phyloP scores from a whole-genome alignment of 805 yeast genomes.

The Kluyveromyces dobzhanskii region DNA sequence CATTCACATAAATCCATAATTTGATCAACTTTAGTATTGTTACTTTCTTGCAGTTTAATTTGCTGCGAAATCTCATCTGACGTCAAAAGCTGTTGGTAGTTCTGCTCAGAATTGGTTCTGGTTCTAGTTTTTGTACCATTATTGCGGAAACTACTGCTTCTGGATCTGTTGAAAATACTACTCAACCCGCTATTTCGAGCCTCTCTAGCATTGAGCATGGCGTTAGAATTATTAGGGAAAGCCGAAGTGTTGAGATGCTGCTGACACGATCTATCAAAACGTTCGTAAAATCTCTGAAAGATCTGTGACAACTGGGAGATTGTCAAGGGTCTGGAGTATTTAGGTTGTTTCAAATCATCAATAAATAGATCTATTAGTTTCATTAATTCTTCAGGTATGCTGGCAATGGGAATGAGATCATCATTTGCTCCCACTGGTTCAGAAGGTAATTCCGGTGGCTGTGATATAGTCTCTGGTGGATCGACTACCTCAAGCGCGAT shows the following conservation, averaged over 20 bases:
- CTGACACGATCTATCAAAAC: conserved; percentile 25
- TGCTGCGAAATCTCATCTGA: conserved; percentile 26
- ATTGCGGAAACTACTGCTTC: conserved; percentile 20
- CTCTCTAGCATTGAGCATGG: conserved; percentile 23
- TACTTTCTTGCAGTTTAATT: conserved; percentile 18
- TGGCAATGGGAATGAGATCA: conserved; percentile 6
- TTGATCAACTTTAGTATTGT: conserved; percentile 21
- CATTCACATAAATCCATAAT: conserved; percentile 27
- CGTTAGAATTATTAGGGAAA: conserved; percentile 1
- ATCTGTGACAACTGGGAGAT: conserved; percentile 23
- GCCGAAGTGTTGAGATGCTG: conserved; percentile 14
- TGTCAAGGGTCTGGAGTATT: conserved; percentile 24
- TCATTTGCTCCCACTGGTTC: conserved; percentile 10
- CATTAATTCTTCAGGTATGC: conserved; percentile 22
- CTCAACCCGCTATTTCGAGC: conserved; percentile 28
- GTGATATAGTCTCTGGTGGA: conserved; percentile 3
- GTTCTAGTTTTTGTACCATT: conserved; percentile 20
- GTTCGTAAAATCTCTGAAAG: conserved; percentile 25
- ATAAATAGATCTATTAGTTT: conserved; percentile 23
- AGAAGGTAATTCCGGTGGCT: conserved; percentile 2
- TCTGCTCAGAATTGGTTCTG: conserved; percentile 19
- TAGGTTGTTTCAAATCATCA: conserved; percentile 28
- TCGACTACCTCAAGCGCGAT: not conserved
- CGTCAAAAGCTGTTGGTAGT: conserved; percentile 20
- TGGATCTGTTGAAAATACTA: conserved; percentile 28